Evolutionary conservation across 2,329 filamentous ascomycete species (phyloP), one percentile per base, ranked within the genome.

Genomic region (Nemania bipapillata): DNA sequence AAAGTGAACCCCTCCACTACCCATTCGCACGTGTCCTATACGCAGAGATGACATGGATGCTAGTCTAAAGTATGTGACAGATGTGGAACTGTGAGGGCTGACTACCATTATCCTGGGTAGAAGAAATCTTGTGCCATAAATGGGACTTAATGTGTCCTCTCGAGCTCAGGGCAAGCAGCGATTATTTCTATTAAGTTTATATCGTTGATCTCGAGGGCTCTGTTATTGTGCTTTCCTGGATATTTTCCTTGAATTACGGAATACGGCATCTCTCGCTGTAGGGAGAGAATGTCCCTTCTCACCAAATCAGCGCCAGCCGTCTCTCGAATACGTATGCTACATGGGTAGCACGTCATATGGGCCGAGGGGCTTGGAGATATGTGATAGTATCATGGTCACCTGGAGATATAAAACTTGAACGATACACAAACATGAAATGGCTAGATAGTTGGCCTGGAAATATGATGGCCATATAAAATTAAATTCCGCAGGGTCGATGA

Each of bases 1-100:
- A 50, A 61, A 22, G 50, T 30, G 26, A 60, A 53, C 35, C 59
- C 60, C 24, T 22, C 11, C 37, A 20, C 37, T n/a, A 59, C 35
- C 32, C 20, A 53, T 67, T 59, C 37, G 35, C 47, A 67, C 47
- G 30, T 59, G 65, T 59, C 9, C 59, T 7, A 30, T 40, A n/a
- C n/a, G n/a, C n/a, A n/a, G 40, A 32, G 35, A 45, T 54, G n/a
- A 17, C 47, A 54, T n/a, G 20, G n/a, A 8, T 20, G 24, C n/a
- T 49, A 24, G 7, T n/a, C 20, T 24, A 49, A 4, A 28, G n/a
- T 45, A 45, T 20, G 40, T 63, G 7, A 20, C 28, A 12, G 28
- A 20, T 42, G 24, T 49, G 12, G 47, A 30, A 22, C 28, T 11
- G 11, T n/a, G 12, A 58, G 15, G 45, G 15, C 35, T 58, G 45